phyloP scores from a whole-genome alignment of 2,329 filamentous ascomycete species.

The Thelonectria rubi region DNA sequence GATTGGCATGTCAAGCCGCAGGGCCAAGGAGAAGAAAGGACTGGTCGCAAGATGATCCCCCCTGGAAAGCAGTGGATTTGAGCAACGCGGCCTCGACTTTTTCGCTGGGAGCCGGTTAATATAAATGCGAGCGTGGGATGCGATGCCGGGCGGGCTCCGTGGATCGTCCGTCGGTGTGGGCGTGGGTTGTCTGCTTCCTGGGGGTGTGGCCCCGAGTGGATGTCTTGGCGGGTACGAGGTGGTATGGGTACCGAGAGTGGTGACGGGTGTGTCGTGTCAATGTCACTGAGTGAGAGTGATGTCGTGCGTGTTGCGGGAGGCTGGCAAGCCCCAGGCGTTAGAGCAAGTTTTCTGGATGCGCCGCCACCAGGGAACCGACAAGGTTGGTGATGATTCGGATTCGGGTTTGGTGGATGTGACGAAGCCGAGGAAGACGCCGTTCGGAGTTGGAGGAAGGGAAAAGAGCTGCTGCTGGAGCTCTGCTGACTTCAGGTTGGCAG shows the following conservation, averaged over 20 bases:
- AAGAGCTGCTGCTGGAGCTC: neutral
- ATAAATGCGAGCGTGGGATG: slow-evolving; percentile 21
- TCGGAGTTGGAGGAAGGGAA: neutral
- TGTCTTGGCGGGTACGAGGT: slow-evolving; percentile 10
- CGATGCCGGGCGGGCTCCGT: slow-evolving; percentile 23
- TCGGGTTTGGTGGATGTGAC: neutral
- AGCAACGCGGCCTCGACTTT: slow-evolving; percentile 34
- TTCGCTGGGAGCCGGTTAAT: slow-evolving; percentile 21
- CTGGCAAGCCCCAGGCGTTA: slow-evolving; percentile 36
- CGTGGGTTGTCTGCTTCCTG: slow-evolving; percentile 4
- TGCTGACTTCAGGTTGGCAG: neutral
- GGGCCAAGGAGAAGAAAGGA: slow-evolving; percentile 32
- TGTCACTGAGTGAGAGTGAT: slow-evolving; percentile 16
- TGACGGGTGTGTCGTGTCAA: slow-evolving; percentile 20
- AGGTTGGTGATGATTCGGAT: slow-evolving; percentile 17
- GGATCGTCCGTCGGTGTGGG: slow-evolving; percentile 27
- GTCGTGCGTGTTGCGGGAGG: slow-evolving; percentile 32
- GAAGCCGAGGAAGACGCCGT: neutral
- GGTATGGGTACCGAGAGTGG: slow-evolving; percentile 7
- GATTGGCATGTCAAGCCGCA: slow-evolving; percentile 40
- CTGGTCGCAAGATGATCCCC: slow-evolving; percentile 29
- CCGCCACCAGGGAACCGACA: slow-evolving; percentile 36
- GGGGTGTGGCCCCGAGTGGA: slow-evolving; percentile 21
- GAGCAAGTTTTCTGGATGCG: slow-evolving; percentile 38
- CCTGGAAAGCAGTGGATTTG: slow-evolving; percentile 31